Base-by-base conservation (phyloP, 441 rosid genomes). In the Viola pubescens region DNA sequence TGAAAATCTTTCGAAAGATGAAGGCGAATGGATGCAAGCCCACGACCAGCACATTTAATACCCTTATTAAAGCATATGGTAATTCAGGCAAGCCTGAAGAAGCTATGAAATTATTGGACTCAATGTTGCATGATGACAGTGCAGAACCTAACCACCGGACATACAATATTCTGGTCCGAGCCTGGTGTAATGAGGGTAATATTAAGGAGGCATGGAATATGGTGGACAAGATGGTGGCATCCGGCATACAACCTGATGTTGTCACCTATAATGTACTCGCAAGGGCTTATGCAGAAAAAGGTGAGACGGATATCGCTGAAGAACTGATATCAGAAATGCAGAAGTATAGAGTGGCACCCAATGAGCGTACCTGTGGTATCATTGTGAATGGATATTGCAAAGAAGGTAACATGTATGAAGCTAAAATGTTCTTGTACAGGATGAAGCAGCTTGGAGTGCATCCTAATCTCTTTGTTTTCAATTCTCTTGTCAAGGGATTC, bases 391-490 rank as follows among this genome's bases (percentile, higher is more conserved):
- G 97, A 7, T 87, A 89, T 61, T 89, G 95, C 72, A 81, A 82
- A 76, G 98, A 92, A 72, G 84, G 90, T 3, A 87, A 84, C 49
- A 82, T 79, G 91, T 66, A 46, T 4, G 97, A 87, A 58, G 98
- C 95, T 51, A 73, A 75, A 63, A 85, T 87, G 70, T 87, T 92
- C 67, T 69, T 89, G 60, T 70, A 73, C 71, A 77, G 85, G 64
- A 87, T 87, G 92, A 89, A 84, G 73, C 81, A 84, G 78, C 85
- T 85, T n/a, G 79, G 90, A 49, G 90, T 92, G 72, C 82, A 78
- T 68, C 98, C 97, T n/a, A 92, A 92, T 76, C 90, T 81, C 43
- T 74, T 92, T 42, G 73, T 92, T 58, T 89, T 89, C 76, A 92
- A 92, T 66, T 73, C 89, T 58, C 88, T 89, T 19, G 79, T 92